Base-by-base conservation (phyloP, 176 grass and related monocot species). In the Ensete glaucum region DNA sequence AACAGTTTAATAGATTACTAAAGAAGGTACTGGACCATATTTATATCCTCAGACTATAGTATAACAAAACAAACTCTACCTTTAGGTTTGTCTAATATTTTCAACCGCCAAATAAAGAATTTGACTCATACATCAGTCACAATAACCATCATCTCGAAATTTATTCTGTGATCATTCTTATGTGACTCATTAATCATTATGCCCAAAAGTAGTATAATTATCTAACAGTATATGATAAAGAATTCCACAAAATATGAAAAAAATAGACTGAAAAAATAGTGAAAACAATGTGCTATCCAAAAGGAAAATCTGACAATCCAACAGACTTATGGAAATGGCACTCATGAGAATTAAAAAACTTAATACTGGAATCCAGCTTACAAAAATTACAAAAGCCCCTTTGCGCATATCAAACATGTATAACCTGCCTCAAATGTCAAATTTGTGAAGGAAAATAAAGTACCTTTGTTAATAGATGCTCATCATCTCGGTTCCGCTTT, bases 401-500 rank as follows among this genome's bases (percentile, higher is more conserved):
- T 43, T 43, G 34, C 3, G 34, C 34, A 6, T 29, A 34, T 67
- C 25, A 67, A 67, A 17, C 24, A 16, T 15, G 34, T 5, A 67
- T 15, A 9, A 14, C 4, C 12, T 34, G 12, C 27, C 23, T 55
- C 20, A 57, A 67, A 8, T 21, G 2, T 65, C 20, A 57, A 67
- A 8, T 21, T 8, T 65, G 25, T 48, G 9, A 24, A 12, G 14
- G 17, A 68, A 52, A 50, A 29, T 53, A 13, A 73, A 84, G n/a
- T 81, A 96, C 92, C 92, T 87, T 96, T 82, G 43, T 85, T 78
- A 82, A 85, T 1, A 85, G 92, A 56, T 48, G 80, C 16, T 90
- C 87, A 51, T 96, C 87, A 19, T 92, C 92, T 64, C 92, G 62
- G 13, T 68, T 81, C 12, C 89, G 85, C 74, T 92, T 96, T 77